A percentile compares a stretch with the other conserved stretches of the same genome.
These are phyloP conservation scores for Taphrina wiesneri DNA, from an alignment of 1,139 yeast genomes.

Conservation along the genomic window DNA sequence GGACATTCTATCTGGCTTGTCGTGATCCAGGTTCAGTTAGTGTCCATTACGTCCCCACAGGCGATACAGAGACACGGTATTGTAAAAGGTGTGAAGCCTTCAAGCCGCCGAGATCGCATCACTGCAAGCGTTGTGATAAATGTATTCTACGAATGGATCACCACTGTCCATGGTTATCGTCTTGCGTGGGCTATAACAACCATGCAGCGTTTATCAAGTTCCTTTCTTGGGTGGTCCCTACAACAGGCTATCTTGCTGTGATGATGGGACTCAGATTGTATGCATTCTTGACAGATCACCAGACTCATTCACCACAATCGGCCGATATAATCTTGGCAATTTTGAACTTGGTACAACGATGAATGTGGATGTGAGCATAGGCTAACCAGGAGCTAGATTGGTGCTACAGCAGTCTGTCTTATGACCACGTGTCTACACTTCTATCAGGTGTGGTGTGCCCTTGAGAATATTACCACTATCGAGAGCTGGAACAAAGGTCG, in stretches of 20 bases:
- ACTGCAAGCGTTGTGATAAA: constrained; percentile 57
- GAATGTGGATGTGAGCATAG: not conserved
- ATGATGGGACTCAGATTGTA: constrained; percentile 1
- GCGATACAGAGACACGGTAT: constrained; percentile 22
- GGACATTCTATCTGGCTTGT: constrained; percentile 25
- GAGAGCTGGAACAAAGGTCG: constrained; percentile 93
- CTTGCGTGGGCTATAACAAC: constrained; percentile 78
- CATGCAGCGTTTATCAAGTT: constrained; percentile 83
- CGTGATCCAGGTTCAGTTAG: constrained; percentile 24
- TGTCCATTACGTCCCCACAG: constrained; percentile 1
- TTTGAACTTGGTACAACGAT: not conserved
- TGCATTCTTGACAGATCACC: not conserved
- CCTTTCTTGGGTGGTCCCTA: constrained; percentile 45
- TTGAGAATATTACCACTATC: constrained; percentile 83
- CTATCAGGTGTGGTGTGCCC: constrained; percentile 50
- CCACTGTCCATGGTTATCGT: constrained; percentile 85
- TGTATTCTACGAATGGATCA: constrained; percentile 84
- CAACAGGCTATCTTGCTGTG: constrained; percentile 47
- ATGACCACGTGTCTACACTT: constrained; percentile 65
- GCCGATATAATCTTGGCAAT: not conserved
- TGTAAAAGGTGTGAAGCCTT: constrained; percentile 58
- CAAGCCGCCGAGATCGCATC: constrained; percentile 80
- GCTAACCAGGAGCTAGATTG: not conserved
- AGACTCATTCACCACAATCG: not conserved
- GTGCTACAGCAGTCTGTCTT: constrained; percentile 51